phyloP scores from a whole-genome alignment of 768 basidiomycete species.

The Leccinum subgranulosum region DNA sequence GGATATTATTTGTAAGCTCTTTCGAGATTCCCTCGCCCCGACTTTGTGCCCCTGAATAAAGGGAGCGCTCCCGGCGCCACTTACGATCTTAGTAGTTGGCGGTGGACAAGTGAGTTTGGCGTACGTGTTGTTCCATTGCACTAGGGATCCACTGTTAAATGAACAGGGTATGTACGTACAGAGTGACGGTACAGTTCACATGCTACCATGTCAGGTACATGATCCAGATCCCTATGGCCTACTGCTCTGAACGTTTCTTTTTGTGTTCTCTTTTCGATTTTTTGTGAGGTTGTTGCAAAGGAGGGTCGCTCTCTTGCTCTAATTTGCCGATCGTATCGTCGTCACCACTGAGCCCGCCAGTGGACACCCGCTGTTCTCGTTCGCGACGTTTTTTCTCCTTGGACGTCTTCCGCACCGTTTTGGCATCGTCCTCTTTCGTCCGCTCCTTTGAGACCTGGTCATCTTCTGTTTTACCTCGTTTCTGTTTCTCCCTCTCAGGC shows the following conservation, averaged over 20 bases:
- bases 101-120: not conserved
- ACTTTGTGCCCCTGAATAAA: too few relatives aligned
- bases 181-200: too few relatives aligned
- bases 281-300: not conserved
- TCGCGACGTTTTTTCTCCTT: slow-evolving; percentile 28
- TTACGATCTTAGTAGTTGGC: not conserved
- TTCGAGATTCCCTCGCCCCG: too few relatives aligned
- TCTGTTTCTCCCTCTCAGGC: slow-evolving; percentile 26
- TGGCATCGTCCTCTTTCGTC: slow-evolving; percentile 4
- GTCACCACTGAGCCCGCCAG: not conserved
- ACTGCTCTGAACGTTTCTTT: not conserved
- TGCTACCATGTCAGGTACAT: not conserved
- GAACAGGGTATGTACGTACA: slow-evolving; percentile 17
- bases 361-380: slow-evolving; percentile 8
- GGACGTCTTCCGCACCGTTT: slow-evolving; percentile 17
- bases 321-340: not conserved
- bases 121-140: not conserved
- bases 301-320: not conserved
- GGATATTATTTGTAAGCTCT: too few relatives aligned
- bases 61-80: too few relatives aligned
- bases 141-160: not conserved
- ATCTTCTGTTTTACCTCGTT: slow-evolving; percentile 13
- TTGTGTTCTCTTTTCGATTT: slow-evolving; percentile 8
- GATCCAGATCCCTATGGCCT: not conserved
- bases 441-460: slow-evolving; percentile 2